Base-by-base conservation (phyloP, 2,329 filamentous ascomycete genomes). In the Pseudogymnoascus sp. region DNA sequence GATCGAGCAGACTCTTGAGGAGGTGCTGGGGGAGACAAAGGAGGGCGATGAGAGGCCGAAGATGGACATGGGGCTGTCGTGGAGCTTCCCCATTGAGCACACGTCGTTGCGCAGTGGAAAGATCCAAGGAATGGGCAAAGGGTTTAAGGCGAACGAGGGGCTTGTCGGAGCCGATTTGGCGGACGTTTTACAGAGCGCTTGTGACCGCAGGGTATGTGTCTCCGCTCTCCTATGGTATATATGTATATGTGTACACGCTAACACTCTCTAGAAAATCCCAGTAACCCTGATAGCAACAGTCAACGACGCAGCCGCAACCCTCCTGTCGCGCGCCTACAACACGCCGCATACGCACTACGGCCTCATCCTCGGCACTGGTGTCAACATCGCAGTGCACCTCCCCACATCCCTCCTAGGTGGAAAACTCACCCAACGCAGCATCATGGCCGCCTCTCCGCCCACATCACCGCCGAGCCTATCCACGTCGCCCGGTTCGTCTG, bases 1-100 rank as follows among this genome's bases (percentile, higher is more conserved):
- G 64, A 85, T 88, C 66, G 70, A 75, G 59, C 80, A 86, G 57
- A 84, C 83, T 1, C 73, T 88, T 9, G 72, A 74, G 6, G 74
- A 74, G 43, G 78, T 77, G 16, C 67, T 75, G 20, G 73, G 75
- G 47, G 70, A 72, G 2, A 35, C 22, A 6, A 14, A 57, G 22
- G 47, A 35, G 30, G 14, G 38, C 11, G 34, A 43, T 9, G 18
- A 18, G 20, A 35, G 34, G 37, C 71, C 74, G 32, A 67, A 65
- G 28, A 73, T 88, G 59, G 79, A 79, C 7, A 76, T 87, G 74
- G 84, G 84, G 1, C 71, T 88, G 63, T 82, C 85, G 5, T 88
- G 85, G 84, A 88, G 85, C 62, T 89, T 89, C 66, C 85, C 85
- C 25, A 83, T 88, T 47, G 82, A 88, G 84, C 85, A 88, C 81